Conservation (phyloP, 768 basidiomycete genomes). For the Naganishia antarctica region DNA sequence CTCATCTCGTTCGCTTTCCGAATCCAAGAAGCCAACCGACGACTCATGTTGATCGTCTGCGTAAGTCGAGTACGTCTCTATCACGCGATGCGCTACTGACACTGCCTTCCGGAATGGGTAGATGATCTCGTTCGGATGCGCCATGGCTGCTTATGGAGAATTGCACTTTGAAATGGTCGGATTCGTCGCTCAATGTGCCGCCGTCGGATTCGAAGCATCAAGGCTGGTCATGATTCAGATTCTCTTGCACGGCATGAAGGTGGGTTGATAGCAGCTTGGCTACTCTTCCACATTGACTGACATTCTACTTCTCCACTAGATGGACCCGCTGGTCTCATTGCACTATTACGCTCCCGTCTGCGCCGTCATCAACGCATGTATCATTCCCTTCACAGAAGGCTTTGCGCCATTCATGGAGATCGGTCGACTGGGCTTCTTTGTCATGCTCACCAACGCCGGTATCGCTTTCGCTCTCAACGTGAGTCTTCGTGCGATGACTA, state of each 20-base stretch:
- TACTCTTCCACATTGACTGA: background rate
- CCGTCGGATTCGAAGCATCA: slow-evolving; percentile 77
- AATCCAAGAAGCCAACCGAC: slow-evolving; percentile 78
- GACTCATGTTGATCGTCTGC: slow-evolving; percentile 72
- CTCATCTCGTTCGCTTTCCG: slow-evolving; percentile 88
- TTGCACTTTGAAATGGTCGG: slow-evolving; percentile 78
- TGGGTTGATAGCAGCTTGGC: slow-evolving; percentile 1
- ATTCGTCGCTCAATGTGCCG: slow-evolving; percentile 81
- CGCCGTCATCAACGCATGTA: slow-evolving; percentile 75
- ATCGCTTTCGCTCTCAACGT: slow-evolving; percentile 83
- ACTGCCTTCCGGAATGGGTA: slow-evolving; percentile 22
- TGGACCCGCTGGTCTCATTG: slow-evolving; percentile 94
- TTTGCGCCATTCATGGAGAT: slow-evolving; percentile 79
- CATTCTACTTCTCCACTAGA: slow-evolving; percentile 47
- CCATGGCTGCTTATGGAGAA: slow-evolving; percentile 77
- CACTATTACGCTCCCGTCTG: slow-evolving; percentile 66
- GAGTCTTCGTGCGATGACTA: slow-evolving; percentile 24
- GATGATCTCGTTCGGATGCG: slow-evolving; percentile 81
- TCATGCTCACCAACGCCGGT: slow-evolving; percentile 76
- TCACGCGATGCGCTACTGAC: too few species aligned
- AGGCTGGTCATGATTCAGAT: slow-evolving; percentile 98
- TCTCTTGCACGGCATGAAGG: slow-evolving; percentile 83
- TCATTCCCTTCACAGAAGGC: slow-evolving; percentile 91
- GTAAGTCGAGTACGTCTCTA: slow-evolving; percentile 36
- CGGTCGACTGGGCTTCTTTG: slow-evolving; percentile 59